Evolutionary conservation across 257 asterid species (phyloP), one percentile per base, ranked within the genome.

Genomic region (Vinca minor): DNA sequence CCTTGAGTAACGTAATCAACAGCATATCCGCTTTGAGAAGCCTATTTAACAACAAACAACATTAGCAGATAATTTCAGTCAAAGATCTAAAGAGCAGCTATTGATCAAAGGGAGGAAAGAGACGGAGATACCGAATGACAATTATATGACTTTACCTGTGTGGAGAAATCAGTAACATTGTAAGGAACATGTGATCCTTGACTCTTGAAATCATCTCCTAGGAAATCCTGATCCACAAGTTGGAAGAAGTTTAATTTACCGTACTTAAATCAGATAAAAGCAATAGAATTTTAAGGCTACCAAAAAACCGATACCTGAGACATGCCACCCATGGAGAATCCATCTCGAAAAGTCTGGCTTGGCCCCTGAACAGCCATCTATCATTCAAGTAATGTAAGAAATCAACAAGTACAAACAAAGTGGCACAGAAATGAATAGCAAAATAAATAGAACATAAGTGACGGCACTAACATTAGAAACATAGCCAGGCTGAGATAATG

Each of bases 181-280:
- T 89, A 93, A 12, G 97, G 91, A 63, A 84, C 88, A 86, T 87
- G 99, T 44, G 98, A 88, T 66, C 95, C 99, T 83, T 93, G 99
- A 72, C 99, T 90, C 79, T 93, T 90, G 56, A 93, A 89, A 81
- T 93, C 99, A 67, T 89, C 97, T 1, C 90, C 90, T 68, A 93
- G 76, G 82, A 87, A 89, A 67, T 89, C 99, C 97, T 93, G 87
- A 77, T 71, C 57, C 50, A 67, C 13, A 58, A 42, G 4, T 35
- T 10, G n/a, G n/a, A 79, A 17, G 11, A 44, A 32, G 63, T 41
- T n/a, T 68, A 56, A 74, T 62, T 49, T 45, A 38, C 49, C 21
- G 8, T 56, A 28, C n/a, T 1, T 23, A 49, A 44, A 47, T 65
- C n/a, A 13, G 45, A 20, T 52, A 9, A 61, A 56, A 15, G 70